Percentiles rank a stretch among this genome's conserved stretches.
phyloP scores from a whole-genome alignment of 148 eudicot genomes.

The Tetragonia tetragonoides region DNA sequence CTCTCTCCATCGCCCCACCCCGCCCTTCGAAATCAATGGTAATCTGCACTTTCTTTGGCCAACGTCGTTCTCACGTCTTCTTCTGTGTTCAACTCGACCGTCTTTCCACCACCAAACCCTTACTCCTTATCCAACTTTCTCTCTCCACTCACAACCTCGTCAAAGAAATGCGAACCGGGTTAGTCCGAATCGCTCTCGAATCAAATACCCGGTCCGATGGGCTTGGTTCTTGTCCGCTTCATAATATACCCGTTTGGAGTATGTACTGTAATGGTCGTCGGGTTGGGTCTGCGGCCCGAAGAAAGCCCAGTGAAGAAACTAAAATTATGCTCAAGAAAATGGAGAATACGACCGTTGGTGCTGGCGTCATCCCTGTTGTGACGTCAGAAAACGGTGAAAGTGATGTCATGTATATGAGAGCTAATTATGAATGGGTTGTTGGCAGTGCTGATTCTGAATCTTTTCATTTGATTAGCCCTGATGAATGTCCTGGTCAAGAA shows the following conservation, averaged over 20 bases:
- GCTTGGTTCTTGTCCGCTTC: conserved; percentile 51
- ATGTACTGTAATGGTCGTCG: conserved; percentile 66
- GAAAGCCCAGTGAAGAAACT: conserved; percentile 43
- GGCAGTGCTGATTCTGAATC: conserved; percentile 79
- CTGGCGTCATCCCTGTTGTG: conserved; percentile 58
- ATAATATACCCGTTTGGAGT: conserved; percentile 66
- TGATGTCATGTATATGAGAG: conserved; percentile 88
- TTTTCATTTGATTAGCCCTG: conserved; percentile 73
- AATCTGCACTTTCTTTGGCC: conserved; percentile 83
- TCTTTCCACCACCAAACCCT: conserved; percentile 47
- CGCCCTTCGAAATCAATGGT: conserved; percentile 75
- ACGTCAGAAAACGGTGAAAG: conserved; percentile 28
- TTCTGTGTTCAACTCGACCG: conserved; percentile 78
- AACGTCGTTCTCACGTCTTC: conserved; percentile 74
- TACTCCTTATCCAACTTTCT: conserved; percentile 73
- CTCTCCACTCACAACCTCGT: conserved; percentile 57
- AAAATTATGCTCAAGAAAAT: conserved; percentile 53
- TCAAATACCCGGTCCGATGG: conserved; percentile 32
- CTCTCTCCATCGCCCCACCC: conserved; percentile 36
- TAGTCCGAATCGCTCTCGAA: conserved; percentile 70
- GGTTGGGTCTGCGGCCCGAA: conserved; percentile 70
- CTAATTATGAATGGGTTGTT: conserved; percentile 77
- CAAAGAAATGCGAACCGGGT: conserved; percentile 66
- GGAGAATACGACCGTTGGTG: conserved; percentile 75
- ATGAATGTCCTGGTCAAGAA: conserved; percentile 67